Evolutionary conservation across 208 protist genomes (phyloP).

Genomic region (Angomonas ambiguus): DNA sequence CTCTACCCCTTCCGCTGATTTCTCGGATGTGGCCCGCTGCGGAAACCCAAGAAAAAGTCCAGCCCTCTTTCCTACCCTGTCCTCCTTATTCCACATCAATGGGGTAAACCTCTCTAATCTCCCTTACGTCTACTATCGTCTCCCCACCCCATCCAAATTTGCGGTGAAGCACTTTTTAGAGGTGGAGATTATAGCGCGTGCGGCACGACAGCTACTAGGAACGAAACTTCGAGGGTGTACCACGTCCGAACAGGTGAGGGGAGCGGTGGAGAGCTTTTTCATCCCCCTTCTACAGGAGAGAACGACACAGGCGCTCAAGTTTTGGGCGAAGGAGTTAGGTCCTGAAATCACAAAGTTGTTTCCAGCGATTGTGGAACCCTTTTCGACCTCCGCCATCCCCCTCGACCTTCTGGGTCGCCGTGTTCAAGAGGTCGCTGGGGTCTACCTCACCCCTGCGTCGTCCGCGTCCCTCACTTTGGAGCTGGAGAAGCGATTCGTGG

Average conservation of each 20-base stretch:
- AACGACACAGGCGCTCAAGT: conserved; percentile 33
- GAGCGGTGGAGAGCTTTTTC: conserved; percentile 36
- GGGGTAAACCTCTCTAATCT: conserved; percentile 71
- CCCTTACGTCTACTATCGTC: conserved; percentile 73
- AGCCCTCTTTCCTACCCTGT: conserved; percentile 48
- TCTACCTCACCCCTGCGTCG: conserved; percentile 41
- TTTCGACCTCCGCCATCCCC: conserved; percentile 43
- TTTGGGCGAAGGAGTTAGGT: conserved; percentile 71
- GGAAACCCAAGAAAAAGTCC: conserved; percentile 5
- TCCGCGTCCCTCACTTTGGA: conserved; percentile 21
- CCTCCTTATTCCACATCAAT: conserved; percentile 54
- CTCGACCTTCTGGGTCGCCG: conserved; percentile 51
- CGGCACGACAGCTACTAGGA: conserved; percentile 48
- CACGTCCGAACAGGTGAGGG: conserved; percentile 22
- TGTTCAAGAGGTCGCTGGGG: conserved; percentile 36
- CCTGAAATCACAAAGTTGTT: conserved; percentile 43
- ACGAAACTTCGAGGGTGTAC: conserved; percentile 41
- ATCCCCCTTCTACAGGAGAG: conserved; percentile 44
- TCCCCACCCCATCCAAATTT: conserved; percentile 36
- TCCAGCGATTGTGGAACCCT: conserved; percentile 40
- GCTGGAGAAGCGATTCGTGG: conserved; percentile 31
- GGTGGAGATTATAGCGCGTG: conserved; percentile 71
- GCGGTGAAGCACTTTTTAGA: conserved; percentile 60
- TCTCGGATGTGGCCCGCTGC: conserved; percentile 57
- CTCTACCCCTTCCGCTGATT: conserved; percentile 14